These are phyloP conservation scores for Talaromyces pinophilus DNA, from an alignment of 2,329 filamentous ascomycete species.

Conservation along the genomic window DNA sequence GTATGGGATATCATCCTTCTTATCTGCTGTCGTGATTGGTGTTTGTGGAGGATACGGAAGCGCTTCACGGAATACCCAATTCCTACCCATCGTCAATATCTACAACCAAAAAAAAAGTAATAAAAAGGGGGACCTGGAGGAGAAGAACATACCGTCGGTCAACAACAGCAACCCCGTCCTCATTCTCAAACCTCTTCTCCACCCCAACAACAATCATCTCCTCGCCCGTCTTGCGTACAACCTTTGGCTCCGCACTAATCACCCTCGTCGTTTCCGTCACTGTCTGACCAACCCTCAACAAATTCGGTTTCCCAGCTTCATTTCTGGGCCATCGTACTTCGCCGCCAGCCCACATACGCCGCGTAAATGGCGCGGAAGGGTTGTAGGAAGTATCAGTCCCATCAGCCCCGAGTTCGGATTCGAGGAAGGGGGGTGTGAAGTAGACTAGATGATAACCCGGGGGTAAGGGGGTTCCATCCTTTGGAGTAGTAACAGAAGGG, in stretches of 20 bases:
- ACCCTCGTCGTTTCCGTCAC: constrained; percentile 58
- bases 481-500: constrained; percentile 25
- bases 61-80: constrained; percentile 23
- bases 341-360: constrained; percentile 89
- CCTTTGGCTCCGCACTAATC: constrained; percentile 49
- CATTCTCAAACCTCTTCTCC: constrained; percentile 53
- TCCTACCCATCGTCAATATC: constrained; percentile 25
- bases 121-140: no score
- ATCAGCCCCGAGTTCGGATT: constrained; percentile 70
- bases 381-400: constrained; percentile 80
- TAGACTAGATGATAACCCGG: constrained; percentile 80
- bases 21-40: background rate
- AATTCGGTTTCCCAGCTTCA: constrained; percentile 34
- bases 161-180: constrained; percentile 40
- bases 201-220: constrained; percentile 62
- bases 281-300: constrained; percentile 47
- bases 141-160: constrained; percentile 42
- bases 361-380: constrained; percentile 69
- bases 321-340: constrained; percentile 57
- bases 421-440: constrained; percentile 70
- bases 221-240: constrained; percentile 55
- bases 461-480: constrained; percentile 54
- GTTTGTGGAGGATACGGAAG: constrained; percentile 26
- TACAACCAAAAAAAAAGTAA: no score
- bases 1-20: background rate